These are phyloP conservation scores for Annona cherimola DNA, from an alignment of 164 flowering plant species.

Conservation along the genomic window DNA sequence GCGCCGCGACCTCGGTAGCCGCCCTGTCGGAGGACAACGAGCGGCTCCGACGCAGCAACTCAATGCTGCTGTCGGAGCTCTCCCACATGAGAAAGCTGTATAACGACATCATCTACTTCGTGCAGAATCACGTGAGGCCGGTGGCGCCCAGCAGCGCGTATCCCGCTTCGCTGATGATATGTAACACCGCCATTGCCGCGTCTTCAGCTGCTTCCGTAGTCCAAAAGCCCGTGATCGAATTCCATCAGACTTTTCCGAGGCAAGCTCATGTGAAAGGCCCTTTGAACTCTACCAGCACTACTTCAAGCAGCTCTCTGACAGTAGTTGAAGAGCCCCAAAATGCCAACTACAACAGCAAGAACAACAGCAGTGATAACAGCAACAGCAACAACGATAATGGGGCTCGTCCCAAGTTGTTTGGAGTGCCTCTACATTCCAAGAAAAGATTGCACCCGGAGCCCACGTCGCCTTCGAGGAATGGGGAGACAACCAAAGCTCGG, in stretches of 20 bases:
- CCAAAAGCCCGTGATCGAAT: slow-evolving; percentile 39
- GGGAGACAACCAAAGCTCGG: slow-evolving; percentile 51
- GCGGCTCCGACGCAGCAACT: slow-evolving; percentile 74
- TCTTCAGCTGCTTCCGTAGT: slow-evolving; percentile 7
- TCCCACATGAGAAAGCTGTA: slow-evolving; percentile 92
- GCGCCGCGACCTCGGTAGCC: slow-evolving; percentile 15
- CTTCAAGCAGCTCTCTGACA: slow-evolving; percentile 36
- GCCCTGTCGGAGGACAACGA: slow-evolving; percentile 85
- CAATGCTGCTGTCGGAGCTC: slow-evolving; percentile 74
- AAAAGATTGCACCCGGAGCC: slow-evolving; percentile 78
- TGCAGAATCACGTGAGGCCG: slow-evolving; percentile 90
- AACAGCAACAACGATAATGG: slow-evolving; percentile 1
- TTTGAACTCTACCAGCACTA: slow-evolving; percentile 24
- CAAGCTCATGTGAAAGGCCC: slow-evolving; percentile 15
- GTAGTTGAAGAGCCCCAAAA: slow-evolving; percentile 34
- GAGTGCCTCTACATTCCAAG: slow-evolving; percentile 72
- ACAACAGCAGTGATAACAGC: neutral
- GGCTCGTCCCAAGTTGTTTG: slow-evolving; percentile 62
- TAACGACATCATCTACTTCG: slow-evolving; percentile 91
- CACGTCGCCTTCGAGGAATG: slow-evolving; percentile 13
- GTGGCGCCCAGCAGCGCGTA: slow-evolving; percentile 63
- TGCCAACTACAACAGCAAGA: neutral
- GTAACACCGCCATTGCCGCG: slow-evolving; percentile 13
- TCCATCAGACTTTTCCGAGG: slow-evolving; percentile 27
- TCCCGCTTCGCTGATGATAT: slow-evolving; percentile 36